phyloP scores from a whole-genome alignment of 2,329 filamentous ascomycete genomes.

The Pezicula carpinea region DNA sequence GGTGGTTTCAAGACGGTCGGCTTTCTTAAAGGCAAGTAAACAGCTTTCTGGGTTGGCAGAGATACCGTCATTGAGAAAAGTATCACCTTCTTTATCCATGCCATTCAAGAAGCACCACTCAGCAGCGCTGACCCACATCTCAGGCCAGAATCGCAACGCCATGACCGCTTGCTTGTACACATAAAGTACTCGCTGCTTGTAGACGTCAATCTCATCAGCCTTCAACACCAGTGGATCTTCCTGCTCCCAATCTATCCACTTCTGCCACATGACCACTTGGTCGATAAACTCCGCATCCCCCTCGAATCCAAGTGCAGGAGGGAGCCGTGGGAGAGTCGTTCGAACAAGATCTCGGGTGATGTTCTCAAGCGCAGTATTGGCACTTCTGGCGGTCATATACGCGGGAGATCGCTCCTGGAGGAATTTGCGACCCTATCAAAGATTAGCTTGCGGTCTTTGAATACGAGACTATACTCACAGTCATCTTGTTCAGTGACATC shows the following conservation, averaged over 20 bases:
- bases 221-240: slow-evolving; percentile 84
- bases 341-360: slow-evolving; percentile 73
- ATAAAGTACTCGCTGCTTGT: slow-evolving; percentile 76
- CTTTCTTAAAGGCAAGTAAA: slow-evolving; percentile 81
- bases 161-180: slow-evolving; percentile 92
- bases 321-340: slow-evolving; percentile 73
- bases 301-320: slow-evolving; percentile 79
- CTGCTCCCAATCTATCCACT: slow-evolving; percentile 94
- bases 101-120: slow-evolving; percentile 86
- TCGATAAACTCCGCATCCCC: slow-evolving; percentile 78
- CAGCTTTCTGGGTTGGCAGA: slow-evolving; percentile 91
- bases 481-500: slow-evolving; percentile 87
- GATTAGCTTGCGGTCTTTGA: slow-evolving; percentile 13
- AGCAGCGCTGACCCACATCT: slow-evolving; percentile 92
- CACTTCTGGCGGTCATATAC: slow-evolving; percentile 94
- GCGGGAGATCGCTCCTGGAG: slow-evolving; percentile 87
- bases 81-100: slow-evolving; percentile 57
- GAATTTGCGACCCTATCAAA: slow-evolving; percentile 78
- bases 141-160: slow-evolving; percentile 89
- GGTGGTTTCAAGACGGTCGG: slow-evolving; percentile 78
- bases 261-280: slow-evolving; percentile 86
- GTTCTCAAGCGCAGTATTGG: slow-evolving; percentile 86
- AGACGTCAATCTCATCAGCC: slow-evolving; percentile 70
- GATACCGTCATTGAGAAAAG: slow-evolving; percentile 76
- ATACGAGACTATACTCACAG: slow-evolving; percentile 47